Conservation (phyloP, 164 flowering plant species). For the Warburgia ugandensis region DNA sequence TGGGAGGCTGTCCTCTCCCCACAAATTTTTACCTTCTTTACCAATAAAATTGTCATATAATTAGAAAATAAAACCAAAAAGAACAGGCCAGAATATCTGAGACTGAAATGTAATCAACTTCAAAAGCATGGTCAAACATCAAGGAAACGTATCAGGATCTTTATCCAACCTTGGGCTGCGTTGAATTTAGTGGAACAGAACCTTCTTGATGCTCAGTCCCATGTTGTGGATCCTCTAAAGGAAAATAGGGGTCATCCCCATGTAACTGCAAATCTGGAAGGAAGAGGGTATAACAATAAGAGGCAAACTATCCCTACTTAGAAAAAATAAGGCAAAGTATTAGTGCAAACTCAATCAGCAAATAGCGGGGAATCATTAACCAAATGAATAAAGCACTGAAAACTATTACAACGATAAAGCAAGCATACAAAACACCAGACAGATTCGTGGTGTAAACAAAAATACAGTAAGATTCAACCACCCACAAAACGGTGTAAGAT, state of each 20-base stretch:
- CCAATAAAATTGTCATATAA: too few relatives aligned
- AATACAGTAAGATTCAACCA: too few relatives aligned
- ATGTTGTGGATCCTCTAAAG: constrained; percentile 51
- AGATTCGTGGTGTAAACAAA: too few relatives aligned
- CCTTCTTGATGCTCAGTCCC: constrained; percentile 28
- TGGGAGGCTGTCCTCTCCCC: too few relatives aligned
- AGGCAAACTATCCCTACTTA: not conserved
- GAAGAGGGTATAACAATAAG: not conserved
- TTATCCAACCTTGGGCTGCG: constrained; percentile 42
- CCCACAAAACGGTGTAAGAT: too few relatives aligned
- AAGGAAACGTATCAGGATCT: not conserved
- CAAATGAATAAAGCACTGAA: too few relatives aligned
- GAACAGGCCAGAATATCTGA: not conserved
- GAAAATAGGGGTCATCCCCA: constrained; percentile 83
- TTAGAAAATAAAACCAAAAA: too few relatives aligned
- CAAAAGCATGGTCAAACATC: not conserved
- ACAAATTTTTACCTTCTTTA: too few relatives aligned
- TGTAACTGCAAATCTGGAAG: constrained; percentile 84
- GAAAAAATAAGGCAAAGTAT: constrained; percentile 1
- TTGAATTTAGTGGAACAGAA: constrained; percentile 16
- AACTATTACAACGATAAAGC: too few relatives aligned
- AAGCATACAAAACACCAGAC: too few relatives aligned
- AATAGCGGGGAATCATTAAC: too few relatives aligned
- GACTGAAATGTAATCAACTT: not conserved
- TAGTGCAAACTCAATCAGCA: constrained; percentile 1